A percentile compares a stretch with the other conserved stretches of the same genome.
phyloP scores from a whole-genome alignment of 345 rosid species.

The Aethionema arabicum region DNA sequence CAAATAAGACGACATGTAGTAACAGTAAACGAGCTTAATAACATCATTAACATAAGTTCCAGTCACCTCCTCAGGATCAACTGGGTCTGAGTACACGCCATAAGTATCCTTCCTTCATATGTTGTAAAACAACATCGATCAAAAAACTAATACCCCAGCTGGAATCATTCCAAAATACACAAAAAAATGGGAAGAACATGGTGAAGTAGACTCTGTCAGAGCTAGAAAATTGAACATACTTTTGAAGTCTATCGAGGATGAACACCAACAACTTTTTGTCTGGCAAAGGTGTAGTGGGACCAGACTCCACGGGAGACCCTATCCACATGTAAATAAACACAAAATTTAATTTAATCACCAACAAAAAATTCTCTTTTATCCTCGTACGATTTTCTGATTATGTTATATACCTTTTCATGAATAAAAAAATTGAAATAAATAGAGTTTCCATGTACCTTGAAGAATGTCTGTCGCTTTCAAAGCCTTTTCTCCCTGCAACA shows the following conservation, averaged over 20 bases:
- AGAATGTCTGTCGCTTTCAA: slow-evolving; percentile 85
- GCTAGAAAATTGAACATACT: slow-evolving; percentile 49
- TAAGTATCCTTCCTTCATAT: slow-evolving; percentile 86
- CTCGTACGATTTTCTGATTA: slow-evolving; percentile 36
- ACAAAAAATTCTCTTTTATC: slow-evolving; percentile 28
- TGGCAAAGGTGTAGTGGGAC: slow-evolving; percentile 97
- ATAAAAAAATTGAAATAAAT: slow-evolving; percentile 30
- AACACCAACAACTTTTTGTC: slow-evolving; percentile 96
- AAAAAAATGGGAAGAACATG: neutral
- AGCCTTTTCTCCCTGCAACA: slow-evolving; percentile 71
- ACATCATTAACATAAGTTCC: slow-evolving; percentile 25
- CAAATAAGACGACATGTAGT: slow-evolving; percentile 12
- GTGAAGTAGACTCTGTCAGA: slow-evolving; percentile 22
- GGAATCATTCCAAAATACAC: slow-evolving; percentile 25
- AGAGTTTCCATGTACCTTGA: slow-evolving; percentile 51
- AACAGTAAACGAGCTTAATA: slow-evolving; percentile 10
- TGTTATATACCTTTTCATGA: slow-evolving; percentile 39
- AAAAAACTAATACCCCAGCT: slow-evolving; percentile 34
- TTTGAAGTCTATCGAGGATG: slow-evolving; percentile 99
- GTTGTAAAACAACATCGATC: slow-evolving; percentile 16
- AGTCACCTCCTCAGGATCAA: slow-evolving; percentile 80
- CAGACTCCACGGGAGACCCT: slow-evolving; percentile 79
- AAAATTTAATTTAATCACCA: slow-evolving; percentile 34
- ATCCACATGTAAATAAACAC: slow-evolving; percentile 53
- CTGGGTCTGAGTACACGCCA: slow-evolving; percentile 93